phyloP scores from a whole-genome alignment of 768 basidiomycete genomes.

The Rhodotorula babjevae region DNA sequence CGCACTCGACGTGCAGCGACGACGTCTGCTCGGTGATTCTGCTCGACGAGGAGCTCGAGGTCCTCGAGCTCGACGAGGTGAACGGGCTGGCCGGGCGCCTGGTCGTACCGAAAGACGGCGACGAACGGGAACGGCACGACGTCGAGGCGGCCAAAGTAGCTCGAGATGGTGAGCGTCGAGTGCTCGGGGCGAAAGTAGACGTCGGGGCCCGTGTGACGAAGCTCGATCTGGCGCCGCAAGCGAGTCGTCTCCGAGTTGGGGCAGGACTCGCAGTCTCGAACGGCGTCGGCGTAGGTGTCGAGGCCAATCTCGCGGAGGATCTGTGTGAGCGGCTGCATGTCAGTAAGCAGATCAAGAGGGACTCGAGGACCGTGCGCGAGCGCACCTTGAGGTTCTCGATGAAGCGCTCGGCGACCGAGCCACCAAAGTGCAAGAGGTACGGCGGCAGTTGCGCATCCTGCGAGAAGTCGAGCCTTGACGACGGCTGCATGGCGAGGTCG shows the following conservation, averaged over 20 bases:
- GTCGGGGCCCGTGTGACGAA: conserved; percentile 64
- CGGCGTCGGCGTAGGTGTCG: conserved; percentile 56
- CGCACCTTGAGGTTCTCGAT: conserved; percentile 71
- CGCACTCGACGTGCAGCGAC: conserved; percentile 58
- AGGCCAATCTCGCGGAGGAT: conserved; percentile 69
- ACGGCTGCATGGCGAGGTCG: conserved; percentile 58
- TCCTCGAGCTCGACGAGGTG: conserved; percentile 52
- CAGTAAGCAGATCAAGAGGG: too few species aligned
- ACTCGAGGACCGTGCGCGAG: not conserved
- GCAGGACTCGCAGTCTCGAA: conserved; percentile 49
- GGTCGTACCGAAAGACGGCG: conserved; percentile 59
- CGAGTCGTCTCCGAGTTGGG: conserved; percentile 52
- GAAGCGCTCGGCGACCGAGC: conserved; percentile 65
- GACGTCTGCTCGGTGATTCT: conserved; percentile 58
- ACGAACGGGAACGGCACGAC: conserved; percentile 75
- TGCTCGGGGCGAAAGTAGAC: conserved; percentile 56
- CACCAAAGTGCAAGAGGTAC: conserved; percentile 62
- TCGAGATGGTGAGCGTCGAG: conserved; percentile 48
- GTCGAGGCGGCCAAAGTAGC: conserved; percentile 71
- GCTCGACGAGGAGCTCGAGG: conserved; percentile 59
- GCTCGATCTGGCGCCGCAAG: conserved; percentile 57
- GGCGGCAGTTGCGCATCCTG: conserved; percentile 60
- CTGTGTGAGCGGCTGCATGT: conserved; percentile 50
- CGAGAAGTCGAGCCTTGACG: conserved; percentile 58
- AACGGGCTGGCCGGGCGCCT: conserved; percentile 11